Conservation (phyloP, 2,329 filamentous ascomycete species). For the Dothideomycetidae sp. region DNA sequence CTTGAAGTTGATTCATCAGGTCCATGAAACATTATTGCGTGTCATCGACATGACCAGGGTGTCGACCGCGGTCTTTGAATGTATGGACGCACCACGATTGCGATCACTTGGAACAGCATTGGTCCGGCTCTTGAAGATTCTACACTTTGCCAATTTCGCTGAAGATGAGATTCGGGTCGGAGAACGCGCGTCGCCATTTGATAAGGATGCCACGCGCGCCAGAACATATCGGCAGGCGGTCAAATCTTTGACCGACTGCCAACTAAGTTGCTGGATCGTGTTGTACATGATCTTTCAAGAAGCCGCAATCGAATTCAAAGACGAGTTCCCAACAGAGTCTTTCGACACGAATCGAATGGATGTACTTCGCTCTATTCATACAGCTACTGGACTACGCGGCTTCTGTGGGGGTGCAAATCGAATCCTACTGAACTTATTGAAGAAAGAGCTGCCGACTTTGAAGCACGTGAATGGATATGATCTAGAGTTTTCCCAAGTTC, state of each 20-base stretch:
- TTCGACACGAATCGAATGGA: constrained; percentile 62
- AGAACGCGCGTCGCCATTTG: constrained; percentile 17
- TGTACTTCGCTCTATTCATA: constrained; percentile 68
- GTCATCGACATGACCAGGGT: constrained; percentile 51
- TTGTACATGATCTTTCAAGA: constrained; percentile 70
- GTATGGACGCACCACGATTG: constrained; percentile 67
- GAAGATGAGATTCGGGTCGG: constrained; percentile 79
- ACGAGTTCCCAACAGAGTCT: constrained; percentile 41
- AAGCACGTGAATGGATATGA: constrained; percentile 64
- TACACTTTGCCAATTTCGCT: constrained; percentile 67
- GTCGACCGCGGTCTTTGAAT: constrained; percentile 60
- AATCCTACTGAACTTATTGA: constrained; percentile 77
- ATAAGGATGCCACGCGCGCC: constrained; percentile 3
- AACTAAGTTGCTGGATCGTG: constrained; percentile 75
- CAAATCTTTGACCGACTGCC: constrained; percentile 55
- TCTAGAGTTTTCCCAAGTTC: constrained; percentile 69
- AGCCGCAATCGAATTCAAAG: constrained; percentile 51
- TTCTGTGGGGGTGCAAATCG: constrained; percentile 78
- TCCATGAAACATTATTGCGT: constrained; percentile 63
- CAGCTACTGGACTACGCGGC: constrained; percentile 67
- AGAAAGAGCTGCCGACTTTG: constrained; percentile 66
- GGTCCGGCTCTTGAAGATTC: constrained; percentile 53
- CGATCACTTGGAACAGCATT: constrained; percentile 58
- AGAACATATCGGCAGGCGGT: constrained; percentile 6
- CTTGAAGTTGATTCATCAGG: constrained; percentile 60